Evolutionary conservation across 495 filamentous ascomycete genomes (phyloP).

Genomic region (Venustampulla echinocandica): DNA sequence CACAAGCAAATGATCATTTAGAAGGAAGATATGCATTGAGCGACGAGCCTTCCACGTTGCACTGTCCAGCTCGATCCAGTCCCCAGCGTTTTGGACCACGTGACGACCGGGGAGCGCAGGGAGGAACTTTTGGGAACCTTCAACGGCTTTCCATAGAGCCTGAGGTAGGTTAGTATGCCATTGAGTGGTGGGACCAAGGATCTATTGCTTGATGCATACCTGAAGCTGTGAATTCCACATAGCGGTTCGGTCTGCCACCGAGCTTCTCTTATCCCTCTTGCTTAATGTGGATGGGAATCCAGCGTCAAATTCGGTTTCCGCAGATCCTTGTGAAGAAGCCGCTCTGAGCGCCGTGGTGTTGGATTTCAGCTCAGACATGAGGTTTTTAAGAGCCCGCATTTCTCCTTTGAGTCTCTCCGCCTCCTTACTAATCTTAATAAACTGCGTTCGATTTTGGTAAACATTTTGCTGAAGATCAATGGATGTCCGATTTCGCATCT

Average conservation of each 20-base stretch:
- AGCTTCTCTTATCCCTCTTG: conserved; percentile 62
- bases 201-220: conserved; percentile 17
- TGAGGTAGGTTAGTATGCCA: conserved; percentile 18
- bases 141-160: conserved; percentile 86
- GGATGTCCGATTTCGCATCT: conserved; percentile 73
- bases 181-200: background rate
- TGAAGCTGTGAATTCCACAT: conserved; percentile 87
- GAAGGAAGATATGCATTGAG: conserved; percentile 76
- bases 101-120: conserved; percentile 86
- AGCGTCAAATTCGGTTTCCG: conserved; percentile 21
- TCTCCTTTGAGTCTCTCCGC: conserved; percentile 95
- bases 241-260: conserved; percentile 90
- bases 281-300: conserved; percentile 44
- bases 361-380: conserved; percentile 79
- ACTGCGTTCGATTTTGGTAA: conserved; percentile 95
- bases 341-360: conserved; percentile 68
- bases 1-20: conserved; percentile 91
- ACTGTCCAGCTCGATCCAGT: conserved; percentile 94
- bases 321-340: conserved; percentile 39
- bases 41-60: conserved; percentile 89
- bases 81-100: conserved; percentile 77
- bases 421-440: conserved; percentile 98
- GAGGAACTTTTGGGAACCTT: conserved; percentile 93
- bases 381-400: conserved; percentile 78
- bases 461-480: conserved; percentile 92